These are phyloP conservation scores for Moricandia moricandioides DNA, from an alignment of 345 rosid genomes.

Conservation along the genomic window DNA sequence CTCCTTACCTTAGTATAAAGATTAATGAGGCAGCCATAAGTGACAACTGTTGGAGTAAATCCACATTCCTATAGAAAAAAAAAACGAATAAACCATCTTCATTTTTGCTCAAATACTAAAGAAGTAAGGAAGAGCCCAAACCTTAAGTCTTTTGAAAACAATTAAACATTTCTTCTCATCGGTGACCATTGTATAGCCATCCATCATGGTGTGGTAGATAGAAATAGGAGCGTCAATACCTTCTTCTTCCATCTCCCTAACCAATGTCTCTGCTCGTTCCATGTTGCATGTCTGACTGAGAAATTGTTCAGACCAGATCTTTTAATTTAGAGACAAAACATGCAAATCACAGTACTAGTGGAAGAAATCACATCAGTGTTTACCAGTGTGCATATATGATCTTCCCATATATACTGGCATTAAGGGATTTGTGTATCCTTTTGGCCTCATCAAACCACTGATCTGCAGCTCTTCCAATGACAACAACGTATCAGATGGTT, in stretches of 20 bases:
- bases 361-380: conserved; percentile 13
- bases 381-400: conserved; percentile 92
- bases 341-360: not conserved
- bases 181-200: conserved; percentile 80
- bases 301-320: conserved; percentile 2
- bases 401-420: conserved; percentile 83
- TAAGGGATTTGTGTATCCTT: conserved; percentile 53
- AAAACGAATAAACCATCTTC: not conserved
- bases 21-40: conserved; percentile 90
- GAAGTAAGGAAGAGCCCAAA: conserved; percentile 20
- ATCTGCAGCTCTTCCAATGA: conserved; percentile 93
- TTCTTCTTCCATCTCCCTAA: conserved; percentile 95
- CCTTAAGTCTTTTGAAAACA: conserved; percentile 91
- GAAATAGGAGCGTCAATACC: conserved; percentile 93
- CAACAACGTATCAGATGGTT: conserved; percentile 47
- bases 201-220: conserved; percentile 97
- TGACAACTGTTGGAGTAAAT: conserved; percentile 77
- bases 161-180: conserved; percentile 81
- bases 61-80: conserved; percentile 73
- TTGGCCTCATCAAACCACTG: conserved; percentile 85
- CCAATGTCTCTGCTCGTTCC: conserved; percentile 82
- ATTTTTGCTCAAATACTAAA: conserved; percentile 8
- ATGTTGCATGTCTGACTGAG: conserved; percentile 73
- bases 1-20: conserved; percentile 66
- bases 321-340: conserved; percentile 9